These are phyloP conservation scores for Cyberlindnera maritima DNA, from an alignment of 805 yeast genomes.

Conservation along the genomic window DNA sequence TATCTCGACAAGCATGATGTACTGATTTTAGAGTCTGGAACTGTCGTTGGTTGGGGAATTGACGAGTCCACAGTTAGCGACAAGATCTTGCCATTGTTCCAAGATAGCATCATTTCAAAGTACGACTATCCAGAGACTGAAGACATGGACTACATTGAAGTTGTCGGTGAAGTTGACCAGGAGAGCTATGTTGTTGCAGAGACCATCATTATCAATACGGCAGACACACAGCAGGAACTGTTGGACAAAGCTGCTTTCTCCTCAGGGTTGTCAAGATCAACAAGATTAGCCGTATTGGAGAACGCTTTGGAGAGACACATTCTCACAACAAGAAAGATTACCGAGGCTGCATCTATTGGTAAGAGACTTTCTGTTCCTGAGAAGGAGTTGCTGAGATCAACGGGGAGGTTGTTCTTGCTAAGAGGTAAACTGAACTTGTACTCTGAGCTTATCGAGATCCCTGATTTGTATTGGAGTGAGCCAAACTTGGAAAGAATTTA, in stretches of 20 bases:
- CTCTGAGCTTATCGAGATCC: constrained; percentile 87
- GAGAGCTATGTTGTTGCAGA: constrained; percentile 62
- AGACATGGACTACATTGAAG: constrained; percentile 73
- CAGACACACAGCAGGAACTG: constrained; percentile 42
- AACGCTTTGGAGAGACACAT: constrained; percentile 66
- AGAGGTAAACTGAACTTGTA: constrained; percentile 83
- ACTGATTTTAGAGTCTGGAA: constrained; percentile 71
- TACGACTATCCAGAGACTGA: constrained; percentile 65
- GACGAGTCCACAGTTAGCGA: constrained; percentile 49
- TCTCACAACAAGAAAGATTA: constrained; percentile 56
- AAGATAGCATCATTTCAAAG: constrained; percentile 44
- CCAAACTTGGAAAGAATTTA: constrained; percentile 80
- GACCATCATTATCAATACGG: constrained; percentile 61
- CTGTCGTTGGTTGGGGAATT: constrained; percentile 82
- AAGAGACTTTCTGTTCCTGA: constrained; percentile 48
- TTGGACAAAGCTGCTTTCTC: constrained; percentile 87
- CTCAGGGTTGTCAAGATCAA: constrained; percentile 82
- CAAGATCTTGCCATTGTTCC: constrained; percentile 51
- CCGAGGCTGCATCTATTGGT: constrained; percentile 68
- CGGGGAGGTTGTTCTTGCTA: constrained; percentile 72
- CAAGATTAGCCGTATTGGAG: constrained; percentile 80
- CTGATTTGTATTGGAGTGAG: constrained; percentile 92
- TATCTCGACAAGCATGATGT: constrained; percentile 48
- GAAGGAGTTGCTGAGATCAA: constrained; percentile 59
- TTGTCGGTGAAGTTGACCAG: constrained; percentile 12